Conservation (phyloP, 2,329 filamentous ascomycete species). For the Diplodia scrobiculata region DNA sequence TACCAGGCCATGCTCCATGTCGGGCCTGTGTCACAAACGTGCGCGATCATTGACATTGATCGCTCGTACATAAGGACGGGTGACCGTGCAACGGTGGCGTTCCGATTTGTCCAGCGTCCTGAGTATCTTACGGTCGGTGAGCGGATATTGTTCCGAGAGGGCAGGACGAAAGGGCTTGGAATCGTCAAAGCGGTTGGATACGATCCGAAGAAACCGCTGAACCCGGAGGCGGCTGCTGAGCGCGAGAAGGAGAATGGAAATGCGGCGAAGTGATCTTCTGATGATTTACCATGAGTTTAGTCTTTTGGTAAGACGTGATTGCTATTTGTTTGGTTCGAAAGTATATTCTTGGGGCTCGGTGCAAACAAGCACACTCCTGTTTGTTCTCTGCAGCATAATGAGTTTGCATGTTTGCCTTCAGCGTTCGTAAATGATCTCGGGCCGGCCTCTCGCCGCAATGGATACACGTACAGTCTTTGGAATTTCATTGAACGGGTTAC, state of each 20-base stretch:
- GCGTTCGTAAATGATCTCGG: background rate
- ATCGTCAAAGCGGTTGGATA: conserved; percentile 93
- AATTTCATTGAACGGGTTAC: background rate
- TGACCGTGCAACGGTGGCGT: conserved; percentile 90
- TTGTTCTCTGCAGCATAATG: background rate
- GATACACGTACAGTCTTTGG: background rate
- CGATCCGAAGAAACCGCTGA: conserved; percentile 61
- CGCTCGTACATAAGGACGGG: conserved; percentile 93
- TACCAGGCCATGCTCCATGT: conserved; percentile 99
- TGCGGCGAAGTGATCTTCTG: background rate
- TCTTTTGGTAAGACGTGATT: background rate
- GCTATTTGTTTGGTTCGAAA: background rate
- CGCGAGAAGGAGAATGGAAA: conserved; percentile 19
- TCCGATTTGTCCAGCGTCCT: conserved; percentile 89
- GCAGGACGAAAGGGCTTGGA: conserved; percentile 88
- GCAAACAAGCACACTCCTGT: background rate
- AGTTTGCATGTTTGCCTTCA: background rate
- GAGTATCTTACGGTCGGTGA: conserved; percentile 91
- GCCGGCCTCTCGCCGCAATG: background rate
- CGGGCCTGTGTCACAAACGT: conserved; percentile 91
- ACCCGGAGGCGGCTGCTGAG: conserved; percentile 21
- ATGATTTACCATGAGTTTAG: background rate
- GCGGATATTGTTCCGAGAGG: conserved; percentile 88
- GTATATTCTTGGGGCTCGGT: background rate
- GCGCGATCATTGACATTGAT: conserved; percentile 95